A percentile compares a stretch with the other conserved stretches of the same genome.
phyloP scores from a whole-genome alignment of 345 rosid species.

The Pistacia integerrima region DNA sequence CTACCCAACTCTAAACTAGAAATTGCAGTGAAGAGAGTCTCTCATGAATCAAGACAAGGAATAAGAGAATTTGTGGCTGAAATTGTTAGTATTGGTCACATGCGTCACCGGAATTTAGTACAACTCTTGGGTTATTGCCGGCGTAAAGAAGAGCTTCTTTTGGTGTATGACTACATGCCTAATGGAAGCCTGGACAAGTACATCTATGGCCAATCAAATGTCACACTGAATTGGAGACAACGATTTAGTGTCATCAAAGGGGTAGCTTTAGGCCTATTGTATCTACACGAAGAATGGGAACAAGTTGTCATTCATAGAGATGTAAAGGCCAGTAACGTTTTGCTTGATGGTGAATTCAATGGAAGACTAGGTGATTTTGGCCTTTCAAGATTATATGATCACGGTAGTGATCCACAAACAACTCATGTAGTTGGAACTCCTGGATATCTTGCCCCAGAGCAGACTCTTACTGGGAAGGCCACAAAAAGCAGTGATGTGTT shows the following conservation, averaged over 20 bases:
- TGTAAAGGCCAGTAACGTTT: conserved; percentile 66
- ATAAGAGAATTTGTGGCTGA: conserved; percentile 64
- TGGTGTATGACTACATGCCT: conserved; percentile 68
- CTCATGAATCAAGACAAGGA: conserved; percentile 65
- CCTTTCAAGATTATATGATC: conserved; percentile 61
- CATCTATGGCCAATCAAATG: conserved; percentile 44
- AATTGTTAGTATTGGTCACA: conserved; percentile 52
- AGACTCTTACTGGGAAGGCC: conserved; percentile 51
- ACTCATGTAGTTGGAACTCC: conserved; percentile 59
- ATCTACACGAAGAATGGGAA: conserved; percentile 71
- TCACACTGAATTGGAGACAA: conserved; percentile 52
- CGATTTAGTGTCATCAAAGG: conserved; percentile 55
- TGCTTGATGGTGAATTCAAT: conserved; percentile 54
- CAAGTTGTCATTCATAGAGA: conserved; percentile 70
- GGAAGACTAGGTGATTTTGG: conserved; percentile 71
- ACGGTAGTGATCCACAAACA: conserved; percentile 57
- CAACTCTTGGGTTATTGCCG: conserved; percentile 60
- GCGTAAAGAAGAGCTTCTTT: conserved; percentile 56
- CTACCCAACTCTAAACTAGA: conserved; percentile 43
- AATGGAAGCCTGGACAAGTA: conserved; percentile 65
- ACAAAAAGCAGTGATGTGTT: conserved; percentile 52
- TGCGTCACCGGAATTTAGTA: conserved; percentile 64
- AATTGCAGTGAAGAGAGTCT: conserved; percentile 65
- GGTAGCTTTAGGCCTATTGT: conserved; percentile 53
- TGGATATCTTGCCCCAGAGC: conserved; percentile 76